Evolutionary conservation across 148 eudicot genomes (phyloP).

Genomic region (Nepenthes gracilis): DNA sequence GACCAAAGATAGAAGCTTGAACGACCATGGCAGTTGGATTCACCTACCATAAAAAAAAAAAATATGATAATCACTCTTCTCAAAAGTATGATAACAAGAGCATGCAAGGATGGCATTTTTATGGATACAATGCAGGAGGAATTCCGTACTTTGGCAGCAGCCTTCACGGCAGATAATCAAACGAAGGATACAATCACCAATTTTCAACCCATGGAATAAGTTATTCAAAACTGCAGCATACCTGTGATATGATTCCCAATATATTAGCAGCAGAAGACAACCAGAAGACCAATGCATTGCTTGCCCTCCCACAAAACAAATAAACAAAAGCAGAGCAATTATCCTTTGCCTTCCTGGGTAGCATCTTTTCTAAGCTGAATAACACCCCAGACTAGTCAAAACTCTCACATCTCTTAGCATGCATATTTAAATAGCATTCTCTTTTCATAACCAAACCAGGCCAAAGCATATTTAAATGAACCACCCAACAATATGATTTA

Average conservation of each 20-base stretch:
- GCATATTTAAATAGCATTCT: too few relatives aligned
- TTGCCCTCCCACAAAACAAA: too few relatives aligned
- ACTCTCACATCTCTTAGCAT: too few relatives aligned
- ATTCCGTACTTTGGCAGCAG: conserved; percentile 62
- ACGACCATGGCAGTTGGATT: conserved; percentile 47
- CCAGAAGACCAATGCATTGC: too few relatives aligned
- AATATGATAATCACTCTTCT: neutral
- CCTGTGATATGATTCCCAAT: conserved; percentile 82
- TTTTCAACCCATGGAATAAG: neutral
- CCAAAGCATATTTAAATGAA: too few relatives aligned
- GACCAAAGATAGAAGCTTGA: conserved; percentile 55
- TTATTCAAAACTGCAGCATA: conserved; percentile 8
- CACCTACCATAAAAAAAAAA: conserved; percentile 29
- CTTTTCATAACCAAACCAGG: too few relatives aligned
- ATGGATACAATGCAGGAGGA: neutral
- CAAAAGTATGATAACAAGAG: neutral
- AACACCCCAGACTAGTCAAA: too few relatives aligned
- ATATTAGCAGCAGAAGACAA: conserved; percentile 66
- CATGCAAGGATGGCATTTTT: neutral
- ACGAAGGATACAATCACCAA: neutral
- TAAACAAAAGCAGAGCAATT: too few relatives aligned
- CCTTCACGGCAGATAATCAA: conserved; percentile 55
- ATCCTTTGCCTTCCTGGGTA: too few relatives aligned
- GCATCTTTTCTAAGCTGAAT: too few relatives aligned
- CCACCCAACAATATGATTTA: too few relatives aligned